Percentiles rank a stretch among this genome's conserved stretches.
Evolutionary conservation across 768 basidiomycete genomes (phyloP).

Genomic region (Russula earlei): DNA sequence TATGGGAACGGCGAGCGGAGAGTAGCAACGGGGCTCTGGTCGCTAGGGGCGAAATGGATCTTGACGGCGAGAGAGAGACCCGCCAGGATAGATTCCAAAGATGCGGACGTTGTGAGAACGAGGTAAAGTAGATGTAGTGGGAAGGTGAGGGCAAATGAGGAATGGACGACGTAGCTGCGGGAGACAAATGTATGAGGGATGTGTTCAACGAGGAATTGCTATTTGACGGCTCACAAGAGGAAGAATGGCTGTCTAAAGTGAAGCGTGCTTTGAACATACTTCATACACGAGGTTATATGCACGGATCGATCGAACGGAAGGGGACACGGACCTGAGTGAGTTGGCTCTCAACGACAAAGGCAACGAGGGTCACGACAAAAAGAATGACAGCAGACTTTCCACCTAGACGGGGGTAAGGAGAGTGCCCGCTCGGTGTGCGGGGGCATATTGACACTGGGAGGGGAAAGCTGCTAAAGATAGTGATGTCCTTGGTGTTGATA

Average conservation of each 20-base stretch:
- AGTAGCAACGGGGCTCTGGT: neutral
- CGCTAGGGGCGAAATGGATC: slow-evolving; percentile 23
- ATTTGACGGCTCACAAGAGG: slow-evolving; percentile 50
- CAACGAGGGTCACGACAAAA: slow-evolving; percentile 51
- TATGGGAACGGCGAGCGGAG: slow-evolving; percentile 22
- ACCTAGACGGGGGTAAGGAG: slow-evolving; percentile 22
- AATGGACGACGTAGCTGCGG: slow-evolving; percentile 81
- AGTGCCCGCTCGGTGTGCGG: neutral
- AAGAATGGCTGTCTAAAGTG: slow-evolving; percentile 85
- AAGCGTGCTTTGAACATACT: slow-evolving; percentile 75
- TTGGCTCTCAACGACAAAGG: slow-evolving; percentile 72
- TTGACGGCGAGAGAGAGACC: slow-evolving; percentile 44
- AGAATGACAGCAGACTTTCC: slow-evolving; percentile 42
- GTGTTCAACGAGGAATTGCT: neutral
- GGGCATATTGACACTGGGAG: neutral
- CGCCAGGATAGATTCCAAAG: slow-evolving; percentile 39
- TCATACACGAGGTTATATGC: neutral
- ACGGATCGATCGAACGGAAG: neutral
- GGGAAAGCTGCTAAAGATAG: neutral
- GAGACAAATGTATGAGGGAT: neutral
- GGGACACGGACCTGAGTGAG: slow-evolving; percentile 52
- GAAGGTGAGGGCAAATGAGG: slow-evolving; percentile 66
- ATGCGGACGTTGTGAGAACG: slow-evolving; percentile 36
- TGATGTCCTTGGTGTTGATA: neutral
- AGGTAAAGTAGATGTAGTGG: slow-evolving; percentile 75